Percentiles rank a stretch among this genome's conserved stretches.
These are phyloP conservation scores for Botrytis deweyae DNA, from an alignment of 2,329 filamentous ascomycete species.

Conservation along the genomic window DNA sequence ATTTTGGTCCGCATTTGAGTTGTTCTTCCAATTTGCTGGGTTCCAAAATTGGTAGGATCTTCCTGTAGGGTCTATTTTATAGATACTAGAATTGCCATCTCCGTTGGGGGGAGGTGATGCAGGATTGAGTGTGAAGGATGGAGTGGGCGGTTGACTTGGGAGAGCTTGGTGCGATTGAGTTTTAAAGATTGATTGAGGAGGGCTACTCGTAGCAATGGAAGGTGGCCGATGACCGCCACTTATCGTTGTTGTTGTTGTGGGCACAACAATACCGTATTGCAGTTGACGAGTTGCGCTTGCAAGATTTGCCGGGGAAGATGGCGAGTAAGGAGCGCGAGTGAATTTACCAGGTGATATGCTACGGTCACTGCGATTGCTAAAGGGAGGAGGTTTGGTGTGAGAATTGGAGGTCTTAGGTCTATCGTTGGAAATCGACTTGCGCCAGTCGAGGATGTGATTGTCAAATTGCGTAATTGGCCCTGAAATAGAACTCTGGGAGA, in stretches of 20 bases:
- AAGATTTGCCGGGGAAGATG: slow-evolving; percentile 31
- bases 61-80: slow-evolving; percentile 43
- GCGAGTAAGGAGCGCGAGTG: slow-evolving; percentile 39
- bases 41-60: slow-evolving; percentile 57
- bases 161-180: neutral
- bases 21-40: slow-evolving; percentile 50
- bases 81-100: slow-evolving; percentile 33
- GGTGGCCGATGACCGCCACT: slow-evolving; percentile 24
- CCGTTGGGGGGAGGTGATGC: neutral
- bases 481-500: slow-evolving; percentile 37
- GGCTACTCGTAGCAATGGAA: slow-evolving; percentile 34
- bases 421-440: slow-evolving; percentile 62
- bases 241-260: slow-evolving; percentile 8
- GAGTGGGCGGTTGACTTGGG: slow-evolving; percentile 19
- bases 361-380: slow-evolving; percentile 48
- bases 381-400: slow-evolving; percentile 7
- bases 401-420: slow-evolving; percentile 42
- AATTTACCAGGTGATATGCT: slow-evolving; percentile 52
- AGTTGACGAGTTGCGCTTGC: slow-evolving; percentile 36
- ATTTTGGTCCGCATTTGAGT: slow-evolving; percentile 23
- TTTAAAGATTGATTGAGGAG: slow-evolving; percentile 25
- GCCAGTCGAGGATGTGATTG: slow-evolving; percentile 84
- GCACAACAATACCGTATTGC: slow-evolving; percentile 29
- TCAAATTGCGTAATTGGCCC: slow-evolving; percentile 52
- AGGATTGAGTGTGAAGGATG: slow-evolving; percentile 18